These are phyloP conservation scores for Isochrysis galbana DNA, from an alignment of 78 protist genomes.

Conservation along the genomic window DNA sequence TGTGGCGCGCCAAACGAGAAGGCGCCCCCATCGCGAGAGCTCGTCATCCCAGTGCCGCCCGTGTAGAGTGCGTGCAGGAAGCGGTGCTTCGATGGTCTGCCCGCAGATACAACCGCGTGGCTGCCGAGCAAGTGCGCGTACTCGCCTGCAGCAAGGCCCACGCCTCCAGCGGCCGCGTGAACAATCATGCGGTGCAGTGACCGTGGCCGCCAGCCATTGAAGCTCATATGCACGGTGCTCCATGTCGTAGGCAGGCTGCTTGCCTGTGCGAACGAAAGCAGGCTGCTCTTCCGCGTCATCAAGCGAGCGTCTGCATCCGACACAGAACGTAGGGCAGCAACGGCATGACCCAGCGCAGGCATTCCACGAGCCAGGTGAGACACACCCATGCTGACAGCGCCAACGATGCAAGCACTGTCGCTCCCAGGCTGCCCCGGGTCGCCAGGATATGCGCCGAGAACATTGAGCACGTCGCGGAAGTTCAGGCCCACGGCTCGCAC, in stretches of 20 bases:
- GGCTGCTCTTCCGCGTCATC: neutral
- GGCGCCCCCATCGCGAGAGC: constrained; percentile 3
- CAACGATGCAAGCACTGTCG: no score
- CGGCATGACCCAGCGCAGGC: neutral
- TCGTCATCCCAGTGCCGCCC: neutral
- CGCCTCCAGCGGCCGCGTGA: constrained; percentile 40
- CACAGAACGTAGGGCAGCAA: neutral
- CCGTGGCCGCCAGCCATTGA: neutral
- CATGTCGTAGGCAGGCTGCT: neutral
- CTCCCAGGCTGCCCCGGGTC: no score
- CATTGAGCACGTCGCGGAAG: neutral
- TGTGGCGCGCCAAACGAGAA: neutral
- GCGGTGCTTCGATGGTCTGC: constrained; percentile 10
- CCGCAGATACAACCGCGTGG: neutral
- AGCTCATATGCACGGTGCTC: neutral
- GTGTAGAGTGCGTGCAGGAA: neutral
- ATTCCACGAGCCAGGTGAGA: neutral
- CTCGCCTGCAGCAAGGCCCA: constrained; percentile 13
- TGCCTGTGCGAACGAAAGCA: neutral
- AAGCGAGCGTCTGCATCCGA: neutral
- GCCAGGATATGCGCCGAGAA: neutral
- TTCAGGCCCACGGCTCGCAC: neutral
- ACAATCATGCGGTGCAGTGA: neutral
- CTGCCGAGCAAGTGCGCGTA: neutral
- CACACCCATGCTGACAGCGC: neutral